A percentile compares a stretch with the other conserved stretches of the same genome.
Conservation (phyloP, 257 asterid species). For the Mitragyna speciosa region DNA sequence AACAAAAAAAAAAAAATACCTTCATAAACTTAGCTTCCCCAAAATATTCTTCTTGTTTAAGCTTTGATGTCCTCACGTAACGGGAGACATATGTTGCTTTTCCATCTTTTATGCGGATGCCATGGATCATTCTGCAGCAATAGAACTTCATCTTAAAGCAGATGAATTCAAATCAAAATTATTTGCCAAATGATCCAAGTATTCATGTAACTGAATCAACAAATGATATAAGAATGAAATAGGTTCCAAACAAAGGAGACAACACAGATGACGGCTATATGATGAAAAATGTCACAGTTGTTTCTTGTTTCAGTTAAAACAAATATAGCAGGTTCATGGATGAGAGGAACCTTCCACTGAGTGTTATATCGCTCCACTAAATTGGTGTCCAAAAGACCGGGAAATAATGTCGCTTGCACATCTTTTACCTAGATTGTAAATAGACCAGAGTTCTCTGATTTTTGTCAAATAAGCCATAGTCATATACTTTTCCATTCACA, state of each 20-base stretch:
- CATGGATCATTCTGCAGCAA: constrained; percentile 86
- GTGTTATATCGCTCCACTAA: neutral
- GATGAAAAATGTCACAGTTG: neutral
- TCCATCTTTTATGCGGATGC: constrained; percentile 89
- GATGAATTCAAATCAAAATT: too few species aligned
- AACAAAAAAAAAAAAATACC: too few species aligned
- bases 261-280: neutral
- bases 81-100: constrained; percentile 93
- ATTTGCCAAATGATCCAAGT: neutral
- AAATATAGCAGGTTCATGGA: neutral
- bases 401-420: neutral
- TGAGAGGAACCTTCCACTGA: neutral
- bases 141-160: neutral
- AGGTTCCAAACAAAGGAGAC: neutral
- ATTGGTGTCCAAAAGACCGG: neutral
- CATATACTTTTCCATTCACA: neutral
- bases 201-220: neutral
- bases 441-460: neutral
- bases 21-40: constrained; percentile 87
- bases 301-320: neutral
- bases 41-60: constrained; percentile 81
- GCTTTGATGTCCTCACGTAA: constrained; percentile 81
- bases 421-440: neutral
- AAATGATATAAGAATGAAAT: neutral
- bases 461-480: neutral